Base-by-base conservation (phyloP, 2,329 filamentous ascomycete genomes). In the Colletotrichum filicis region DNA sequence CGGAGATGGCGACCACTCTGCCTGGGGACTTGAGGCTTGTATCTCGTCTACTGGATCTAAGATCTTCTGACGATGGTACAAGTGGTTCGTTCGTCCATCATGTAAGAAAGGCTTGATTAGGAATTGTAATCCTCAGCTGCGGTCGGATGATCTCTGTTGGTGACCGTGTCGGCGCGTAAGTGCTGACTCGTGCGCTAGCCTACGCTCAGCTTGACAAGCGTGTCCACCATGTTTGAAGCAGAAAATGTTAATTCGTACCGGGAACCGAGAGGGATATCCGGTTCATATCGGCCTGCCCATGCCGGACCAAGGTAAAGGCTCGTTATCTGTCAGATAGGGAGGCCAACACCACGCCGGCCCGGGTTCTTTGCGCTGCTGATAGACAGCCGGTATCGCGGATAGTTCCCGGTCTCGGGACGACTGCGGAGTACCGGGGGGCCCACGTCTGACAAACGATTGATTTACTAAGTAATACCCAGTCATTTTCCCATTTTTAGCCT, bases 321-420 rank as follows among this genome's bases (percentile, higher is more conserved):
- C 6, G 42, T 49, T 49, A 49, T 49, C 42, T 49, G 16, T 49
- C 19, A 49, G 42, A 49, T 22, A 49, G 42, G 19, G 11, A 24
- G n/a, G 19, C 5, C 19, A 57, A 35, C 7, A 30, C 16, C 58
- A 16, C 12, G 19, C 42, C 42, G 42, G 42, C 35, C 26, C 16
- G 16, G 59, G 22, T 46, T 16, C 46, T 6, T 24, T n/a, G 11
- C 37, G 28, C 14, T 32, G 61, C 28, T 35, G 30, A 63, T 63
- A 63, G 55, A 53, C 32, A 46, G 14, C 42, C 52, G 42, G 42
- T 63, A 46, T 63, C 46, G 61, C 28, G 42, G 46, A 63, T 30
- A 24, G 5, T 53, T 28, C 52, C 61, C 61, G 61, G 52, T 63
- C 46, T 63, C 61, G 61, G 61, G 42, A 63, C 46, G 46, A 9